Evolutionary conservation across 2,329 filamentous ascomycete species (phyloP).

Genomic region (Fusarium hostae): DNA sequence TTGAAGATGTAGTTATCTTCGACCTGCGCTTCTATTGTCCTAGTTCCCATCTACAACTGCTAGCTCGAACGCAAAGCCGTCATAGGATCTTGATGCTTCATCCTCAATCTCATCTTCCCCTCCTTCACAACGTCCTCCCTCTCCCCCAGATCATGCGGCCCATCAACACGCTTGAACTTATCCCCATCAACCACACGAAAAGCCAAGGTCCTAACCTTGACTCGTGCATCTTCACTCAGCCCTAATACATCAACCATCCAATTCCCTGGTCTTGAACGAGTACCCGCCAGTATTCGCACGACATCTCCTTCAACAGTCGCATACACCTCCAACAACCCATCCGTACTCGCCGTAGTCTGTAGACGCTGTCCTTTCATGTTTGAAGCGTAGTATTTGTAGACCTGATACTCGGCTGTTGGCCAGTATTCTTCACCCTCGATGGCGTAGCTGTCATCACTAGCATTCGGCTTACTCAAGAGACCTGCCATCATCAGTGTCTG

Average conservation of each 20-base stretch:
- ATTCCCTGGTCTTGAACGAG: slow-evolving; percentile 3
- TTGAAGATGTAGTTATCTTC: too few species aligned
- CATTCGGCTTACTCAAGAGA: slow-evolving; percentile 10
- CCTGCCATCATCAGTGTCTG: background rate
- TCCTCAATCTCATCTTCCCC: background rate
- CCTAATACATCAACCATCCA: background rate
- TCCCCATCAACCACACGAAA: background rate
- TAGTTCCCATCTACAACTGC: too few species aligned
- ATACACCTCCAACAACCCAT: slow-evolving; percentile 6
- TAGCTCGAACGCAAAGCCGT: slow-evolving; percentile 8
- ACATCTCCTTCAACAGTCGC: background rate
- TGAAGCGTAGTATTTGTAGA: slow-evolving; percentile 28
- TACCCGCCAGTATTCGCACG: background rate
- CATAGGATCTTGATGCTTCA: background rate
- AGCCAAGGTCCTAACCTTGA: background rate
- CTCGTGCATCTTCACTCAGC: rapidly evolving
- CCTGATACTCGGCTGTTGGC: slow-evolving; percentile 23
- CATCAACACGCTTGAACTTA: background rate
- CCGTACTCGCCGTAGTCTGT: background rate
- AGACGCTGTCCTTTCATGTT: slow-evolving; percentile 11
- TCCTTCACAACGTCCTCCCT: background rate
- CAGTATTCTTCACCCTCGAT: slow-evolving; percentile 20
- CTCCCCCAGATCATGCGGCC: background rate
- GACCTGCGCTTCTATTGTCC: too few species aligned
- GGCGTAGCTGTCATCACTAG: background rate